phyloP scores from a whole-genome alignment of 129 eudicot species.

The Lactuca saligna region DNA sequence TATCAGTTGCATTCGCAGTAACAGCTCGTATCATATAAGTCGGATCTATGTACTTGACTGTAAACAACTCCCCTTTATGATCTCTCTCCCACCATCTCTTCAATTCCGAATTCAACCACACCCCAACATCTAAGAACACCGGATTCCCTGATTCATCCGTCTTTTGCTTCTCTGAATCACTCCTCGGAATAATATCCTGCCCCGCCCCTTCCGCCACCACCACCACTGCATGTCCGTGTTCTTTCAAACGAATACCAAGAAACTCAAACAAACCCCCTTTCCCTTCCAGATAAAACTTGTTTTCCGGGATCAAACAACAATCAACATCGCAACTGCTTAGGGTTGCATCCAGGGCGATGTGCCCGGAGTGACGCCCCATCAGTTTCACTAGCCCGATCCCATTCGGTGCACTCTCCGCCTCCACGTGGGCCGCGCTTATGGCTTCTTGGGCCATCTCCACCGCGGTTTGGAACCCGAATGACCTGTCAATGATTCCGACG shows the following conservation, averaged over 20 bases:
- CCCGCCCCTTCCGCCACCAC: constrained; percentile 96
- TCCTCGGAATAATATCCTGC: constrained; percentile 58
- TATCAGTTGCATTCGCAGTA: constrained; percentile 78
- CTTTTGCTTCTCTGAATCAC: constrained; percentile 39
- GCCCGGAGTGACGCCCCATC: constrained; percentile 88
- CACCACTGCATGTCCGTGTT: constrained; percentile 65
- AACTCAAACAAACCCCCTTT: constrained; percentile 79
- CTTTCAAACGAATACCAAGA: constrained; percentile 43
- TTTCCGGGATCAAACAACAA: constrained; percentile 80
- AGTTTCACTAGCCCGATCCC: constrained; percentile 82
- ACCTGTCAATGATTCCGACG: constrained; percentile 69
- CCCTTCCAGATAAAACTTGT: constrained; percentile 64
- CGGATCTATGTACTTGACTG: constrained; percentile 76
- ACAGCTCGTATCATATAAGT: constrained; percentile 83
- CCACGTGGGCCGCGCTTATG: constrained; percentile 74
- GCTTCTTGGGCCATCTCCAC: constrained; percentile 91
- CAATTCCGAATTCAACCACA: constrained; percentile 69
- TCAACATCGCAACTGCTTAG: constrained; percentile 83
- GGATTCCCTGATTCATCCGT: constrained; percentile 82
- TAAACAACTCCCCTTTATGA: constrained; percentile 53
- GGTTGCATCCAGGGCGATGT: constrained; percentile 78
- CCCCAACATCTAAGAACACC: constrained; percentile 65
- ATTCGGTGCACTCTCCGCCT: constrained; percentile 82
- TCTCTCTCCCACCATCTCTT: constrained; percentile 80
- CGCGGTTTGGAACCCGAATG: constrained; percentile 90